Conservation (phyloP, 2,329 filamentous ascomycete species). For the Penicillium sp. region DNA sequence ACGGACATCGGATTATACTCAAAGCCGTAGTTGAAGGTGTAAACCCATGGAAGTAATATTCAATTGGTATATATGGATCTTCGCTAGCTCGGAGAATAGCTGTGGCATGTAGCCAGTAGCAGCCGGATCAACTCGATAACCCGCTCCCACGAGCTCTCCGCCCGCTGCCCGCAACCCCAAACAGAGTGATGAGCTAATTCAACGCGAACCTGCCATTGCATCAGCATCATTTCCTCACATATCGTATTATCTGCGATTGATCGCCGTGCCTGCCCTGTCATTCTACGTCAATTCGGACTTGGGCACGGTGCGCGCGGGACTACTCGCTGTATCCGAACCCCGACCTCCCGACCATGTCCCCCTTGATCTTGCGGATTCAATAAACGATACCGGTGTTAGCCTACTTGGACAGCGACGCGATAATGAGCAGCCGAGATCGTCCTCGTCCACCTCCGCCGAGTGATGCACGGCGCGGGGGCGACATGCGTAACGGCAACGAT, state of each 20-base stretch:
- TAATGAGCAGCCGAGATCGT: constrained; percentile 38
- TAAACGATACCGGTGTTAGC: constrained; percentile 24
- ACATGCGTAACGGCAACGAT: constrained; percentile 34
- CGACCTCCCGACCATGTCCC: constrained; percentile 31
- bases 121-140: constrained; percentile 20
- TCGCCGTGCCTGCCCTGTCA: background rate
- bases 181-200: constrained; percentile 29
- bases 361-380: constrained; percentile 25
- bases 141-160: constrained; percentile 27
- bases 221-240: constrained; percentile 3
- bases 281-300: constrained; percentile 3
- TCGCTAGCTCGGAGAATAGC: background rate
- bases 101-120: constrained; percentile 1
- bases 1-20: background rate
- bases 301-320: constrained; percentile 7
- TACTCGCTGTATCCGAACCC: constrained; percentile 10
- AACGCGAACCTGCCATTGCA: constrained; percentile 14
- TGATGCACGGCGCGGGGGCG: constrained; percentile 31
- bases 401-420: constrained; percentile 18
- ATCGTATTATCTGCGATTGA: background rate
- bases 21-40: background rate
- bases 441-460: constrained; percentile 31
- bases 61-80: background rate
- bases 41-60: background rate
- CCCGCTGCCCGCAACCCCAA: constrained; percentile 29